Base-by-base conservation (phyloP, 2,329 filamentous ascomycete species). In the Penicillium sp. region DNA sequence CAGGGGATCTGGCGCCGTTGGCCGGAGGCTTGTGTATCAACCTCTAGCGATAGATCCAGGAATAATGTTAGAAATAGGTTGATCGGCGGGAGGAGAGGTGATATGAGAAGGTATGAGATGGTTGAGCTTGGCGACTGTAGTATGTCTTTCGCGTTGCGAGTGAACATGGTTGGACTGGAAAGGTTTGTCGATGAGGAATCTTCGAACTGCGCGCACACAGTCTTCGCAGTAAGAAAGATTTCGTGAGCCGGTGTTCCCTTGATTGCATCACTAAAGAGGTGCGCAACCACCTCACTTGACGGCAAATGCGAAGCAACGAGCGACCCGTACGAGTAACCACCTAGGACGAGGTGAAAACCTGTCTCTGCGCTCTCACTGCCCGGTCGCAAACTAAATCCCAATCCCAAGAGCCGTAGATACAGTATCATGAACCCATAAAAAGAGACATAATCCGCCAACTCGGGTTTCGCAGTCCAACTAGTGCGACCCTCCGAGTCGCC, bases 241-340 rank as follows among this genome's bases (percentile, higher is more conserved):
- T 92, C 90, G 15, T 88, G 84, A 0, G 88, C 84, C 5, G 87
- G 77, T 0, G 88, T 88, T 45, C 83, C 86, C n/a, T 74, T 69
- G 3, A 77, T 66, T 0, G 87, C 84, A 0, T 78, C 74, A 7
- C 78, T 72, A 67, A 95, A 92, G 1, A 84, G 77, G 1, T 82
- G 75, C 26, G 92, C 76, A 30, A 96, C 86, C 0, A 82, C 76
- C 11, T 81, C 74, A 41, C 89, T 64, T 8, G 74, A 65, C 0
- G 92, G 91, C 0, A 96, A 83, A 61, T 90, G 87, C 0, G 86
- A 88, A 2, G 92, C 88, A 45, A 98, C 86, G 71, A 97, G 85
- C 5, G 92, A 91, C 48, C 95, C 95, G 75, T 97, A 97, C 0
- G 93, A 97, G 75, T 97, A 97, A 13, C 93, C 93, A 2, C 86